Conservation (phyloP, 768 basidiomycete species). For the Trametes sanguinea region DNA sequence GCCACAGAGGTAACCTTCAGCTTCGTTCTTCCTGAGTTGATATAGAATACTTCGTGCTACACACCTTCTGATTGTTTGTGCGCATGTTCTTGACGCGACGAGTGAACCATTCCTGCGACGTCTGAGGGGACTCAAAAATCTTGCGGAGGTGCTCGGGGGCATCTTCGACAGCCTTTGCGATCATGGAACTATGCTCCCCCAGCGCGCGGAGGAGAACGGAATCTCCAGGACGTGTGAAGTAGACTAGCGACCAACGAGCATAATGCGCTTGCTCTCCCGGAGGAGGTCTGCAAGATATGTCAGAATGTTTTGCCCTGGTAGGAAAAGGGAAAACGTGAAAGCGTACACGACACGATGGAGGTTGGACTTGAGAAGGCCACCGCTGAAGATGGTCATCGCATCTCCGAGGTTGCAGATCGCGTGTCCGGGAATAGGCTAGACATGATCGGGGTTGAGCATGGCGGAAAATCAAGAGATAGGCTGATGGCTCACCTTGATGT, state of each 20-base stretch:
- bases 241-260: conserved; percentile 71
- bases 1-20: neutral
- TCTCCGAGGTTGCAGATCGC: conserved; percentile 48
- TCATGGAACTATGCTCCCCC: neutral
- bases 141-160: neutral
- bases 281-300: conserved; percentile 37
- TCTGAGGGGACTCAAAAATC: neutral
- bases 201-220: neutral
- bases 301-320: neutral
- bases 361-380: conserved; percentile 65
- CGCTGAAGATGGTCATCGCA: conserved; percentile 60
- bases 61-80: conserved; percentile 41
- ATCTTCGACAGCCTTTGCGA: neutral
- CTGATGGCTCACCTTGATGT: conserved; percentile 50
- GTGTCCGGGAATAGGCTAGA: conserved; percentile 36
- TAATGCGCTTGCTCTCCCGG: conserved; percentile 54
- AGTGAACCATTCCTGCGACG: neutral
- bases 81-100: conserved; percentile 40
- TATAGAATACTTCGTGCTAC: neutral
- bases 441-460: neutral
- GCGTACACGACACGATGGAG: conserved; percentile 61
- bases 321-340: neutral
- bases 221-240: conserved; percentile 64
- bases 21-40: too few relatives aligned
- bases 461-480: conserved; percentile 23